Base-by-base conservation (phyloP, 163 green algal genomes). In the Volvox carteri region DNA sequence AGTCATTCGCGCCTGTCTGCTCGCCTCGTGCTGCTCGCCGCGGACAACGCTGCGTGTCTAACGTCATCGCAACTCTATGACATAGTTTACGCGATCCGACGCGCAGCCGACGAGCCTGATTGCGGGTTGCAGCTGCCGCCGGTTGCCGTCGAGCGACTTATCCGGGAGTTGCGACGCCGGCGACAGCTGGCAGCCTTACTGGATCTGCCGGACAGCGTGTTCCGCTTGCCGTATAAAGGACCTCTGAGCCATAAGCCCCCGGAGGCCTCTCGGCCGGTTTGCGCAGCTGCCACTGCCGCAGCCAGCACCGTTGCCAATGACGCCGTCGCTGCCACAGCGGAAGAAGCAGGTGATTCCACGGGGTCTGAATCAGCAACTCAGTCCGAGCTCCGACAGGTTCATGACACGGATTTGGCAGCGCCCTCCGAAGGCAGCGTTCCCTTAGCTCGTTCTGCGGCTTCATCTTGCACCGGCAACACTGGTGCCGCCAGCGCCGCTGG, bases 31-130 rank as follows among this genome's bases (percentile, higher is more conserved):
- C 28, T 88, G 37, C 50, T 88, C 7, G 83, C 83, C 1, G 60
- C 84, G 6, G 84, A 92, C 50, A 91, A 90, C 35, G 78, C 75
- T 12, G 84, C 84, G 25, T 77, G 44, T 41, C 56, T 90, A 9
- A 46, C 77, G 6, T 78, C 86, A 1, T 74, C 73, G 67, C 86
- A 88, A 78, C 50, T 87, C 35, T 30, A 54, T 0, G 41, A 78
- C 2, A 58, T 87, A 28, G 65, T 87, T 18, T 6, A 33, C 5
- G 46, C 60, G 19, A 67, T 88, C 25, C 52, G 33, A 30, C 68
- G 42, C 3, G 68, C 72, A 0, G 48, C 67, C 6, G 30, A 70
- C 9, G 52, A 91, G 12, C 42, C 65, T 0, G 50, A 46, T 2
- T 30, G 68, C 18, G 46, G 41, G 42, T 60, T 86, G 80, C 58